Evolutionary conservation across 2,329 filamentous ascomycete genomes (phyloP), one percentile per base, ranked within the genome.

Genomic region (Aspergillus jensenii): DNA sequence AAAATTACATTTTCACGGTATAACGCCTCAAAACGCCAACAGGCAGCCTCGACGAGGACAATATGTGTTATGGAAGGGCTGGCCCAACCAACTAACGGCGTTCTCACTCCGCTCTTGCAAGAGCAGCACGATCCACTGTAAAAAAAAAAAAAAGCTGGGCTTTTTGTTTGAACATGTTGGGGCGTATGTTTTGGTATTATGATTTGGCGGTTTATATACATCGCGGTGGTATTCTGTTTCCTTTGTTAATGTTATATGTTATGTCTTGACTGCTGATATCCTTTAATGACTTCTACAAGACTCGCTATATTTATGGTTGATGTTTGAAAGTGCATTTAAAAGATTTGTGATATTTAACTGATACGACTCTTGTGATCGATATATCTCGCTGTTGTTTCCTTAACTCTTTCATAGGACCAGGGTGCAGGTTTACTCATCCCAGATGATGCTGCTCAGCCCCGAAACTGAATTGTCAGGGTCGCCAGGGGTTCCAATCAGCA

Each of bases 391-490:
- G 14, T 31, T 49, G 47, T 21, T n/a, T n/a, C 19, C 25, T 31
- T 15, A 39, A 25, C 23, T 25, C 25, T 14, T 27, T 19, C 25
- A 8, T 19, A 33, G 31, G 37, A 46, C 6, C 15, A 25, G 25
- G n/a, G 17, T 17, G 12, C 43, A 25, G 21, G 47, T 51, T 49
- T 65, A 71, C 62, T 71, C 67, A 23, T 64, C 70, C 71, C 72
- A 75, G 46, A 74, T 64, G 43, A 75, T 65, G 59, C 73, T 74
- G 52, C 71, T 74, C 64, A 75, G 56, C 1, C 72, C 73, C 39
- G 68, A 61, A 3, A 68, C 54, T 12, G 27, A 11, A 8, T 60
- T 56, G 5, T 68, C 68, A 11, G 67, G 64, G 35, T 60, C 59
- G 0, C 69, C 71, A 11, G 64, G 56, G 50, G 67, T 62, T 2